phyloP scores from a whole-genome alignment of 1,139 yeast genomes.

The Kluyveromyces sp. region DNA sequence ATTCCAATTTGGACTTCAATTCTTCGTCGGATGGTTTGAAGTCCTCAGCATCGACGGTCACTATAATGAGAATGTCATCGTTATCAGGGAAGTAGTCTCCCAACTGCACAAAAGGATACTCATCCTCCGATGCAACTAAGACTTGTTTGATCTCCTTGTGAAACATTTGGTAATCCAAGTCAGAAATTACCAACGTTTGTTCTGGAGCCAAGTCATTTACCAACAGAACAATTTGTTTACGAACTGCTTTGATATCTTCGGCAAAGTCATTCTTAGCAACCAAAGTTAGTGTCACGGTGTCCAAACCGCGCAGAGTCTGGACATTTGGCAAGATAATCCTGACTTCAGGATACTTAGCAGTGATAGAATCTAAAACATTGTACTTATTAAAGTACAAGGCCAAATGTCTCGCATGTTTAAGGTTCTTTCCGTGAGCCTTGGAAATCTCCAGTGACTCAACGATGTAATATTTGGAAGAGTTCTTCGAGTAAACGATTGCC shows the following conservation, averaged over 20 bases:
- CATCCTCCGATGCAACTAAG: constrained; percentile 41
- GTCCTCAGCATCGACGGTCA: constrained; percentile 43
- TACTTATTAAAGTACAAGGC: constrained; percentile 57
- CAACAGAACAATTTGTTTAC: constrained; percentile 60
- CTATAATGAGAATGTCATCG: constrained; percentile 41
- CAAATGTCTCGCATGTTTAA: constrained; percentile 66
- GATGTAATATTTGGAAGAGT: constrained; percentile 46
- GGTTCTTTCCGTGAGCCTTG: constrained; percentile 77
- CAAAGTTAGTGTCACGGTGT: constrained; percentile 39
- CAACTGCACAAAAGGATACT: constrained; percentile 52
- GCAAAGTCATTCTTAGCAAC: constrained; percentile 38
- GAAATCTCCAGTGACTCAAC: constrained; percentile 74
- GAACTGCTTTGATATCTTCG: constrained; percentile 44
- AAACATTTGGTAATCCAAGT: constrained; percentile 64
- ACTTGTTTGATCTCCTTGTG: constrained; percentile 40
- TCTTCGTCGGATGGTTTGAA: constrained; percentile 49
- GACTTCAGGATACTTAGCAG: constrained; percentile 36
- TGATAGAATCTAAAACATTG: constrained; percentile 38
- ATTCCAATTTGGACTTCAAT: constrained; percentile 39
- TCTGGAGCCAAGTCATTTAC: constrained; percentile 73
- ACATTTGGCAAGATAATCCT: constrained; percentile 51
- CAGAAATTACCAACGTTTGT: constrained; percentile 50
- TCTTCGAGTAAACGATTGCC: constrained; percentile 53
- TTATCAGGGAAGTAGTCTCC: constrained; percentile 36
- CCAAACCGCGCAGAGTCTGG: constrained; percentile 32